phyloP scores from a whole-genome alignment of 2,329 filamentous ascomycete species.

The Raffaelea arxii region DNA sequence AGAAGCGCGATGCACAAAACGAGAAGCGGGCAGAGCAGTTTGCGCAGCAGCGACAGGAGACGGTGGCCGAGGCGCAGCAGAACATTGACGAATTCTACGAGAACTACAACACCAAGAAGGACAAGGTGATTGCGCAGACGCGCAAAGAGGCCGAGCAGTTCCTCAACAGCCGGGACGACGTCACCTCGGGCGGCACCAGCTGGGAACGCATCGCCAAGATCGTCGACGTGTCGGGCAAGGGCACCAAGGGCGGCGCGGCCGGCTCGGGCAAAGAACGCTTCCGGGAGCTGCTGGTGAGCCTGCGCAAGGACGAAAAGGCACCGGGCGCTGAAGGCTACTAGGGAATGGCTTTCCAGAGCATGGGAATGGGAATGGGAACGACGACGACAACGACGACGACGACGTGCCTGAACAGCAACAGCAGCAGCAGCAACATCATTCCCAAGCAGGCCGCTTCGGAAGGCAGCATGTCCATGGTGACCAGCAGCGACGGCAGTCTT shows the following conservation, averaged over 20 bases:
- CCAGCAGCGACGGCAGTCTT: no score
- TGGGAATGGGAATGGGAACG: no score
- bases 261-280: constrained; percentile 95
- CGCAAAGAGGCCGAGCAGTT: constrained; percentile 91
- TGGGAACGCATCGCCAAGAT: constrained; percentile 98
- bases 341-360: constrained; percentile 9
- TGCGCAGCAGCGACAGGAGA: constrained; percentile 71
- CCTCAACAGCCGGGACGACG: constrained; percentile 79
- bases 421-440: no score
- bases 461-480: no score
- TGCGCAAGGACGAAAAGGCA: constrained; percentile 89
- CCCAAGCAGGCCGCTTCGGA: no score
- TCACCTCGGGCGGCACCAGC: constrained; percentile 86
- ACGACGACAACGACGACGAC: no score
- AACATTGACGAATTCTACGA: constrained; percentile 99
- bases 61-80: constrained; percentile 77
- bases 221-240: constrained; percentile 95
- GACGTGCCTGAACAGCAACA: no score
- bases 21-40: constrained; percentile 79
- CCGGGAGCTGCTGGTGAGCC: constrained; percentile 74
- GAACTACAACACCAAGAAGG: constrained; percentile 97
- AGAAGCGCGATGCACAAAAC: constrained; percentile 74
- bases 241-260: constrained; percentile 71
- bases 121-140: constrained; percentile 84
- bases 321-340: constrained; percentile 57